Conservation (phyloP, 768 basidiomycete species). For the Tylopilus cervinicoccineus region DNA sequence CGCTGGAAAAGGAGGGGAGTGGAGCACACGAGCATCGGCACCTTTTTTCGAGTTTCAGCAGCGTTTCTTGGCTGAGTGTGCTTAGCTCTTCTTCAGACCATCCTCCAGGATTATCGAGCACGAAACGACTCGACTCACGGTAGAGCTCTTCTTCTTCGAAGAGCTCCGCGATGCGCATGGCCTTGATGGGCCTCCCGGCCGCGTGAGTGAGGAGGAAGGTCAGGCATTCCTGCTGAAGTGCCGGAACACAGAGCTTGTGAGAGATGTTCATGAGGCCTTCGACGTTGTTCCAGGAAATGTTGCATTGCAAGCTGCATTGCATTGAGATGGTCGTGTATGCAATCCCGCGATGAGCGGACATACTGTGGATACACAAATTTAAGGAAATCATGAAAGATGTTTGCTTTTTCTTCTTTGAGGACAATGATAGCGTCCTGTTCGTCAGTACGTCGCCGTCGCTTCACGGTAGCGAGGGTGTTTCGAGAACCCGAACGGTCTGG, state of each 20-base stretch:
- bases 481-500: constrained; percentile 18
- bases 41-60: constrained; percentile 88
- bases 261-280: constrained; percentile 89
- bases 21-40: constrained; percentile 10
- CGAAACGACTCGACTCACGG: constrained; percentile 86
- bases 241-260: constrained; percentile 80
- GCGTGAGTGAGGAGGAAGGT: constrained; percentile 90
- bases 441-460: constrained; percentile 39
- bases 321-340: constrained; percentile 2
- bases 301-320: constrained; percentile 69
- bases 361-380: constrained; percentile 94
- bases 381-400: constrained; percentile 89
- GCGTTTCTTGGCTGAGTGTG: constrained; percentile 77
- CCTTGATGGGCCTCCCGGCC: constrained; percentile 89
- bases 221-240: constrained; percentile 78
- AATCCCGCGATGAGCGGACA: constrained; percentile 22
- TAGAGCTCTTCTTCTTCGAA: constrained; percentile 90
- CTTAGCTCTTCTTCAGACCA: constrained; percentile 78
- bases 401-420: constrained; percentile 86
- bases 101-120: constrained; percentile 87
- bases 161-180: constrained; percentile 87
- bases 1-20: no score
- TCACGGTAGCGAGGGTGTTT: constrained; percentile 38
- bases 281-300: constrained; percentile 94
- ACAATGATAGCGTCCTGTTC: constrained; percentile 82